Evolutionary conservation across 768 basidiomycete genomes (phyloP).

Genomic region (Exsudoporus frostii): DNA sequence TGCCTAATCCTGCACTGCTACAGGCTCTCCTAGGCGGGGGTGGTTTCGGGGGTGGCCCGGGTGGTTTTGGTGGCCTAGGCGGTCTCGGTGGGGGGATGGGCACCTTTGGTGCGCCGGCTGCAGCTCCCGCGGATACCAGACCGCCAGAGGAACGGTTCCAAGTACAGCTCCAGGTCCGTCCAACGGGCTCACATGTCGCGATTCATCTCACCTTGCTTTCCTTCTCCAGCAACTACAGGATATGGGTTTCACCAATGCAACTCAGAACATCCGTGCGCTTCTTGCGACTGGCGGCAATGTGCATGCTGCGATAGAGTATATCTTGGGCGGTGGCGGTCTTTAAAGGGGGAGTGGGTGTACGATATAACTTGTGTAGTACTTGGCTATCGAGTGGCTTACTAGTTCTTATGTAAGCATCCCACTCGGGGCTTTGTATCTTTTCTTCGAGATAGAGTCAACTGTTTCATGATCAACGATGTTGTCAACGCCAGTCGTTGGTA

Average conservation of each 20-base stretch:
- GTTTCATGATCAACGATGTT: too few species aligned
- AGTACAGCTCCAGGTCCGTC: slow-evolving; percentile 68
- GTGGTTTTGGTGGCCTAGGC: slow-evolving; percentile 28
- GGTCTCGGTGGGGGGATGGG: slow-evolving; percentile 28
- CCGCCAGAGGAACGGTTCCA: slow-evolving; percentile 93
- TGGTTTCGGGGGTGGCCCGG: slow-evolving; percentile 2
- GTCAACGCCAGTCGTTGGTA: too few species aligned
- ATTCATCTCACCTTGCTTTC: neutral
- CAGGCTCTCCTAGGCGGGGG: slow-evolving; percentile 21
- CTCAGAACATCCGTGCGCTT: slow-evolving; percentile 87
- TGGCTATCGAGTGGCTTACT: too few species aligned
- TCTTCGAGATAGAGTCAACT: too few species aligned
- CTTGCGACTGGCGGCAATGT: slow-evolving; percentile 93
- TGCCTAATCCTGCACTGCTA: slow-evolving; percentile 44
- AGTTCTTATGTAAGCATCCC: too few species aligned
- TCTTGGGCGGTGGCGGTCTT: slow-evolving; percentile 71
- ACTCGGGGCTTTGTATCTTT: too few species aligned
- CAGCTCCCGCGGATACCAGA: slow-evolving; percentile 59
- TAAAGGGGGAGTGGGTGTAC: neutral
- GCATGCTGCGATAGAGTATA: slow-evolving; percentile 89
- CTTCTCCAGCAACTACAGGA: slow-evolving; percentile 76
- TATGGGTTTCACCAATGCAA: slow-evolving; percentile 91
- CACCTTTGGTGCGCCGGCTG: slow-evolving; percentile 19
- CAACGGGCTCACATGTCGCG: neutral
- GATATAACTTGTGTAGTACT: too few species aligned